Conservation (phyloP, 2,329 filamentous ascomycete species). For the Aureobasidium sp. region DNA sequence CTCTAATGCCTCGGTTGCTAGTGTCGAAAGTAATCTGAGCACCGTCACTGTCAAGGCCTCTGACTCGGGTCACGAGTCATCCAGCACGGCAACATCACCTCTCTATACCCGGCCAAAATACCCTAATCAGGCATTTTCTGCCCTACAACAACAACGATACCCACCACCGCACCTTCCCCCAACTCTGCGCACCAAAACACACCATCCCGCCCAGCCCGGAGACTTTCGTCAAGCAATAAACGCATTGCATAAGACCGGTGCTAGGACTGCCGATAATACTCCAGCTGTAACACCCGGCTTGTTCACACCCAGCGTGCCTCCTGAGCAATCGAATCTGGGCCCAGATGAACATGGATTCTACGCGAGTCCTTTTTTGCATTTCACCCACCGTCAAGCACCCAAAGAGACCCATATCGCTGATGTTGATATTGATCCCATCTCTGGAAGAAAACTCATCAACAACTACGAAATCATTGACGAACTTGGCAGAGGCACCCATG, state of each 20-base stretch:
- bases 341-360: constrained; percentile 33
- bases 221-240: constrained; percentile 33
- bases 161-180: constrained; percentile 30
- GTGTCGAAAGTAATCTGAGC: constrained; percentile 32
- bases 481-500: constrained; percentile 89
- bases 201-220: constrained; percentile 31
- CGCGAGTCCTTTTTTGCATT: constrained; percentile 42
- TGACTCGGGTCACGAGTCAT: constrained; percentile 15
- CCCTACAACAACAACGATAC: constrained; percentile 38
- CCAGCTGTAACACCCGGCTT: constrained; percentile 40
- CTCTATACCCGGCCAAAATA: constrained; percentile 30
- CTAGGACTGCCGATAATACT: constrained; percentile 37
- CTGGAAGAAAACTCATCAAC: constrained; percentile 93
- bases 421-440: constrained; percentile 79
- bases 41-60: constrained; percentile 24
- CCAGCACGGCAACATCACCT: constrained; percentile 14
- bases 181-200: constrained; percentile 33
- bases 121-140: constrained; percentile 43
- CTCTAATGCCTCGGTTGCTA: constrained; percentile 34
- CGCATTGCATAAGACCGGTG: constrained; percentile 31
- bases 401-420: constrained; percentile 74
- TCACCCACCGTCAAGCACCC: constrained; percentile 40
- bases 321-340: constrained; percentile 23
- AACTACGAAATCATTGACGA: constrained; percentile 97
- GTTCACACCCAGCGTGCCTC: constrained; percentile 29